Evolutionary conservation across 2,329 filamentous ascomycete species (phyloP), one percentile per base, ranked within the genome.

Genomic region (Colletotrichum tamarilloi): DNA sequence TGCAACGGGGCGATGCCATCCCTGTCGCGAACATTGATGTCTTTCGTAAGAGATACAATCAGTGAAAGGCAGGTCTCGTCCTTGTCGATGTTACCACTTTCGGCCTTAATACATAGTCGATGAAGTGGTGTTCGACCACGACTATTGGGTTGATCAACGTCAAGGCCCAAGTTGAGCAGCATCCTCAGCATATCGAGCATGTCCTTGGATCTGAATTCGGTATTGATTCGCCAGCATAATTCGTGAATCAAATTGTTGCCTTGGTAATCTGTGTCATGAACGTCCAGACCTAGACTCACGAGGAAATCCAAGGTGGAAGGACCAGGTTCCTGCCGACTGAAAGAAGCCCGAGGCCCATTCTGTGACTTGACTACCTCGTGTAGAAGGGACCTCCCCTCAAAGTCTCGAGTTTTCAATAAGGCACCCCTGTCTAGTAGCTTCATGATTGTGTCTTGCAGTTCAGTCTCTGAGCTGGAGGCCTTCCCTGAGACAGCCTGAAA

Each of bases 1-100:
- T 82, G 80, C 11, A 84, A 60, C 3, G 80, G 76, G 0, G 73
- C 75, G 2, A 74, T 24, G 1, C 78, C 75, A 1, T 78, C 65
- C 5, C 14, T n/a, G 16, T 67, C 67, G 22, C 16, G 32, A 0
- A 3, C 24, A 1, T 71, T 4, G 49, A 74, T 12, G 0, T 46
- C 67, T 35, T 68, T 75, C 19, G 38, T 66, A 11, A n/a, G 63
- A 2, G 74, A 64, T 53, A 79, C 67, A 2, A 78, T 62, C 24
- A 75, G 67, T 57, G 75, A 74, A 16, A 77, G 64, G 4, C 62
- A 63, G 66, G 67, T 60, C 9, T 56, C 7, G 12, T 11, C 4
- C 62, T 35, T 11, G 16, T 4, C 57, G 16, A 5, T 2, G 2
- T 2, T 9, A 2, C 26, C 24, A 2, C 30, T 11, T 12, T 24